Conservation (phyloP, 2,329 filamentous ascomycete genomes). For the Arthrobotrys megalospora region DNA sequence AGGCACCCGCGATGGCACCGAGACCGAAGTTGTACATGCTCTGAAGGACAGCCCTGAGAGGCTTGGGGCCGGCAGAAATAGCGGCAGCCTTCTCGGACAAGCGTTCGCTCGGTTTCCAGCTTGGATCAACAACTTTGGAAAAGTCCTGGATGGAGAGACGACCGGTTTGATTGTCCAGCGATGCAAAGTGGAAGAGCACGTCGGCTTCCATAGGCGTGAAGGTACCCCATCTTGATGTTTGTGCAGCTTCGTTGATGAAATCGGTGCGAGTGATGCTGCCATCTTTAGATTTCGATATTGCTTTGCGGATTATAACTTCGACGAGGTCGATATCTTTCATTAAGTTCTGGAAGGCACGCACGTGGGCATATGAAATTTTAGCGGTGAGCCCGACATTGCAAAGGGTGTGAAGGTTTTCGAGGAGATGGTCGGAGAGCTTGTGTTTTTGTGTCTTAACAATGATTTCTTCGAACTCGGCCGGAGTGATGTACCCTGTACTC, state of each 20-base stretch:
- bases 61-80: slow-evolving; percentile 70
- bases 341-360: slow-evolving; percentile 97
- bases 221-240: slow-evolving; percentile 90
- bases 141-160: slow-evolving; percentile 87
- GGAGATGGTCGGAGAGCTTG: slow-evolving; percentile 96
- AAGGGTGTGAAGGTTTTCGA: slow-evolving; percentile 89
- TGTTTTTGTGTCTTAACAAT: slow-evolving; percentile 92
- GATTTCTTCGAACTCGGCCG: slow-evolving; percentile 96
- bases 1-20: slow-evolving; percentile 91
- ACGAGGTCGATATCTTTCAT: slow-evolving; percentile 98
- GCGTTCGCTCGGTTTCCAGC: slow-evolving; percentile 81
- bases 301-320: slow-evolving; percentile 90
- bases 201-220: slow-evolving; percentile 99
- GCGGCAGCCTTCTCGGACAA: slow-evolving; percentile 68
- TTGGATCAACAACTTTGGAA: slow-evolving; percentile 92
- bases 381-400: slow-evolving; percentile 93
- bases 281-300: slow-evolving; percentile 84
- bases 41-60: slow-evolving; percentile 68
- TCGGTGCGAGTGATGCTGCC: slow-evolving; percentile 94
- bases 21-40: slow-evolving; percentile 87
- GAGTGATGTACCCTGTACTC: slow-evolving; percentile 93
- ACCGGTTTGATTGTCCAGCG: slow-evolving; percentile 89
- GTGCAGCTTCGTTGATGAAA: slow-evolving; percentile 93
- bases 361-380: slow-evolving; percentile 98
- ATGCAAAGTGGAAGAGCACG: slow-evolving; percentile 98